Conservation (phyloP, 1,139 yeast genomes). For the Yamadazyma dendronema region DNA sequence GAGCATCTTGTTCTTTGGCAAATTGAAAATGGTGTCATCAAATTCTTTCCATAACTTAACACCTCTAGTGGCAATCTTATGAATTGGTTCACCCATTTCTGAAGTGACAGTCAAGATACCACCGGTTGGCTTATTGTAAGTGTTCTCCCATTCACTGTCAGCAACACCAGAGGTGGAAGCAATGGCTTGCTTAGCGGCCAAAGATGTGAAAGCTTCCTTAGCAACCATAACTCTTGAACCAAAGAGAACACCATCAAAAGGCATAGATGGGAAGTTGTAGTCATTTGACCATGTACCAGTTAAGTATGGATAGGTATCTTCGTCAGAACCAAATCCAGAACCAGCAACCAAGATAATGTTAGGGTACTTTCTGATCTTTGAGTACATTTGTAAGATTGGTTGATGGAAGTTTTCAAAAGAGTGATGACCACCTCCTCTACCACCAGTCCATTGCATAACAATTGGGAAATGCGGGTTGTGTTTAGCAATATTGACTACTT, state of each 20-base stretch:
- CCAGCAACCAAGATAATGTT: slow-evolving; percentile 93
- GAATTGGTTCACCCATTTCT: slow-evolving; percentile 99
- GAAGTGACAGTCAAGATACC: slow-evolving; percentile 95
- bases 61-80: slow-evolving; percentile 97
- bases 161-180: slow-evolving; percentile 87
- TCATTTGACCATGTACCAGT: slow-evolving; percentile 92
- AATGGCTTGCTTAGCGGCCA: slow-evolving; percentile 90
- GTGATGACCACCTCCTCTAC: slow-evolving; percentile 99
- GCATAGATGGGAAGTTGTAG: slow-evolving; percentile 96
- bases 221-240: slow-evolving; percentile 99
- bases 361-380: slow-evolving; percentile 87
- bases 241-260: slow-evolving; percentile 93
- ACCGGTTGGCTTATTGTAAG: slow-evolving; percentile 94
- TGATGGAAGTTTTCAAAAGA: slow-evolving; percentile 99
- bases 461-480: slow-evolving; percentile 96
- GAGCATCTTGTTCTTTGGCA: slow-evolving; percentile 86
- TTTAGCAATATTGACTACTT: slow-evolving; percentile 86
- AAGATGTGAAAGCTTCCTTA: slow-evolving; percentile 91
- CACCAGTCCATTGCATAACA: slow-evolving; percentile 99
- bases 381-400: slow-evolving; percentile 92
- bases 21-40: slow-evolving; percentile 87
- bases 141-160: slow-evolving; percentile 87
- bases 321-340: slow-evolving; percentile 96
- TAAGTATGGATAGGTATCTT: slow-evolving; percentile 94
- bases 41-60: slow-evolving; percentile 95